Evolutionary conservation across 164 flowering plant species (phyloP).

Genomic region (Sextonia rubra): DNA sequence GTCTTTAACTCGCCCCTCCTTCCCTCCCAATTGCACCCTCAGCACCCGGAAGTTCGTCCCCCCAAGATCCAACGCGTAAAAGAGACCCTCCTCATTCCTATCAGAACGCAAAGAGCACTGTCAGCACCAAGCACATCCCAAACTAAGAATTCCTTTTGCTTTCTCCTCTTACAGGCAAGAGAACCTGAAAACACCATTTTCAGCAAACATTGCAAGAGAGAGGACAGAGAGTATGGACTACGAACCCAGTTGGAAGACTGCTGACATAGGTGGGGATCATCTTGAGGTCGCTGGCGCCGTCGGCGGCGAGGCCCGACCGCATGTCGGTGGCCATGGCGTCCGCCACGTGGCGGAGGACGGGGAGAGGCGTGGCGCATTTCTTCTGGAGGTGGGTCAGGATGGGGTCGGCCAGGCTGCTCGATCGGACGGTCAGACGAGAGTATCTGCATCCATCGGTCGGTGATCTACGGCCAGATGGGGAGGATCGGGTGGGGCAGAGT

Average conservation of each 20-base stretch:
- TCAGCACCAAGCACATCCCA: background rate
- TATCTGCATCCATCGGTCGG: background rate
- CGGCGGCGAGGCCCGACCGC: conserved; percentile 72
- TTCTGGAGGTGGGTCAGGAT: conserved; percentile 51
- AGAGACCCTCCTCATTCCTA: conserved; percentile 85
- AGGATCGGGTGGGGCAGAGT: conserved; percentile 25
- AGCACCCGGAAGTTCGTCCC: conserved; percentile 91
- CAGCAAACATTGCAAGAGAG: too few species aligned
- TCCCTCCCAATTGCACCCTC: conserved; percentile 82
- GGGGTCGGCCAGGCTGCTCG: conserved; percentile 26
- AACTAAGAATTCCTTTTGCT: too few species aligned
- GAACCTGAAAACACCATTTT: too few species aligned
- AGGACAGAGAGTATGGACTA: background rate
- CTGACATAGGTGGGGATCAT: conserved; percentile 83
- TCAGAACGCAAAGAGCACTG: background rate
- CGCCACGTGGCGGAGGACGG: conserved; percentile 64
- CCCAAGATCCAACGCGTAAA: conserved; percentile 90
- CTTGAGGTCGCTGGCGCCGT: conserved; percentile 75
- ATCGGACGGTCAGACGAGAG: conserved; percentile 40
- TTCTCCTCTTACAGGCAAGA: too few species aligned
- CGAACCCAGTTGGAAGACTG: conserved; percentile 72
- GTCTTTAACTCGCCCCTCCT: conserved; percentile 48
- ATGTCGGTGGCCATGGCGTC: conserved; percentile 74
- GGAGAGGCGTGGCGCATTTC: conserved; percentile 71
- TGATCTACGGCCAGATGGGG: background rate